These are phyloP conservation scores for Oryza meridionalis DNA, from an alignment of 176 grass and related monocot species.

Conservation along the genomic window DNA sequence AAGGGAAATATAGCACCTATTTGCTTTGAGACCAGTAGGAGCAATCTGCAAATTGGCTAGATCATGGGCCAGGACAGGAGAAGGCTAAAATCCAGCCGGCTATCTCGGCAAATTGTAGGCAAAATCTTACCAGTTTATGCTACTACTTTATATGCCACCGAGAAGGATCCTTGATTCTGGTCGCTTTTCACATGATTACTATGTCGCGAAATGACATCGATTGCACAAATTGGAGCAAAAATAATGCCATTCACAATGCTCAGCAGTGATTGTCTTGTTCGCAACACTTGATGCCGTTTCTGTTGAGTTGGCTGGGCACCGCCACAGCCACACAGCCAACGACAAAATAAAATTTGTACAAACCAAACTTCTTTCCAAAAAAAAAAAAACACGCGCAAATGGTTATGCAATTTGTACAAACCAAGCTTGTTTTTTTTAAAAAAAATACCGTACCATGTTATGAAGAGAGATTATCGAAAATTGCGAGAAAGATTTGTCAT, in stretches of 20 bases:
- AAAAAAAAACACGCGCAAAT: background rate
- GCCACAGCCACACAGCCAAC: background rate
- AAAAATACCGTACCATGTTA: background rate
- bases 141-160: background rate
- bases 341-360: background rate
- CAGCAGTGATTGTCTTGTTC: background rate
- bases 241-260: background rate
- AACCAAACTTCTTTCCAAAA: background rate
- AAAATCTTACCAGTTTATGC: background rate
- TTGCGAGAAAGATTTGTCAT: background rate
- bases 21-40: background rate
- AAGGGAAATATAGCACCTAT: background rate
- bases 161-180: background rate
- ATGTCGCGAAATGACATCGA: background rate
- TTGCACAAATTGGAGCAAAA: background rate
- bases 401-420: background rate
- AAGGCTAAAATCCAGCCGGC: background rate
- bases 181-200: background rate
- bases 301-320: background rate
- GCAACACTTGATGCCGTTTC: background rate
- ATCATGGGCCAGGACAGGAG: background rate
- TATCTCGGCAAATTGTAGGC: background rate
- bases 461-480: background rate
- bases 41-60: background rate
- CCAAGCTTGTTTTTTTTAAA: background rate